These are phyloP conservation scores for Xerocomus minutiporus DNA, from an alignment of 1,284 basidiomycete genomes.

Conservation along the genomic window DNA sequence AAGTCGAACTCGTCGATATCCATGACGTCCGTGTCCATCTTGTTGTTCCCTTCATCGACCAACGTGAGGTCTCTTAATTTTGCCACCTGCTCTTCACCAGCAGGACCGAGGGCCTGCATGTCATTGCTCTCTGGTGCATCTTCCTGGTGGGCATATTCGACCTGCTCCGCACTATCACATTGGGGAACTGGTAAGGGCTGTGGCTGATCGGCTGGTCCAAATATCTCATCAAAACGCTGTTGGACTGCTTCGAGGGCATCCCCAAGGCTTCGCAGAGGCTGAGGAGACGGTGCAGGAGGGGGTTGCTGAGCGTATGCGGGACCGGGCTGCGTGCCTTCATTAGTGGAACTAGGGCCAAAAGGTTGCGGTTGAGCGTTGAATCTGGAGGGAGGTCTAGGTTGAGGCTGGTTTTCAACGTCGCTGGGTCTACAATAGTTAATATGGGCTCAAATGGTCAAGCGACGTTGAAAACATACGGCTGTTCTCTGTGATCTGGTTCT, in stretches of 20 bases:
- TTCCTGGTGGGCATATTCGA: conserved; percentile 68
- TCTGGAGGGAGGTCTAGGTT: conserved; percentile 5
- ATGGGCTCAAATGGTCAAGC: conserved; percentile 1
- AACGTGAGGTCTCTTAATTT: conserved; percentile 80
- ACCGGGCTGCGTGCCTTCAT: conserved; percentile 45
- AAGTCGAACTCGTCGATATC: conserved; percentile 40
- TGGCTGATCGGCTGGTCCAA: conserved; percentile 44
- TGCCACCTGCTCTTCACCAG: conserved; percentile 77
- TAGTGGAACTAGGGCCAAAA: conserved; percentile 34
- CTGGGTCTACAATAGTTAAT: conserved; percentile 4
- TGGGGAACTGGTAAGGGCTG: conserved; percentile 18
- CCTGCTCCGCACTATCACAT: conserved; percentile 40
- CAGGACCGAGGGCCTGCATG: conserved; percentile 88
- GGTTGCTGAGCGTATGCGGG: conserved; percentile 37
- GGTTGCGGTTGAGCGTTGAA: conserved; percentile 17
- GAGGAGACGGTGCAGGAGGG: conserved; percentile 38
- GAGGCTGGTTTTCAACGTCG: conserved; percentile 11
- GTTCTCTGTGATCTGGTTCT: conserved; percentile 21
- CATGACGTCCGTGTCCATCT: conserved; percentile 37
- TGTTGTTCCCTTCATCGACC: conserved; percentile 53
- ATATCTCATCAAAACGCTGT: conserved; percentile 82
- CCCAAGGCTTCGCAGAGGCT: conserved; percentile 79
- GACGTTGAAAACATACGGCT: conserved; percentile 28
- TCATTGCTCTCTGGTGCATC: conserved; percentile 64
- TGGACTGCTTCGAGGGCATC: conserved; percentile 84